Percentiles rank a stretch among this genome's conserved stretches.
phyloP scores from a whole-genome alignment of 2,329 filamentous ascomycete species.

The Dendryphion nanum region DNA sequence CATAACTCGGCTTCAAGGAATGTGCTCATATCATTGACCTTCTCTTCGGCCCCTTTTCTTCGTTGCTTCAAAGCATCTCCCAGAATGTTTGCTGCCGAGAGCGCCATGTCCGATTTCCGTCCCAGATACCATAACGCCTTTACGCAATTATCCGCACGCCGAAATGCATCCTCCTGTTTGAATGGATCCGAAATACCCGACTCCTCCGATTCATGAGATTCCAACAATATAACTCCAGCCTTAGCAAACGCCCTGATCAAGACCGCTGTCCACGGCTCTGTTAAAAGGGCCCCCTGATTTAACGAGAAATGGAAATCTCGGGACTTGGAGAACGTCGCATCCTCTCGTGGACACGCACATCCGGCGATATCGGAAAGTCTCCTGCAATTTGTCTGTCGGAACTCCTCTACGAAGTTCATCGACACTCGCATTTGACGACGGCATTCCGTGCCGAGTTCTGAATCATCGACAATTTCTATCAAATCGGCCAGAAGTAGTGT shows the following conservation, averaged over 20 bases:
- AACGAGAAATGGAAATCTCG: conserved; percentile 54
- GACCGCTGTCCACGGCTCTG: conserved; percentile 60
- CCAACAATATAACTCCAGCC: conserved; percentile 44
- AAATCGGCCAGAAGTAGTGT: conserved; percentile 56
- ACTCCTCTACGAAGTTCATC: conserved; percentile 36
- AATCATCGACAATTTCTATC: conserved; percentile 51
- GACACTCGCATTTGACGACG: conserved; percentile 24
- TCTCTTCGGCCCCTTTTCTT: conserved; percentile 20
- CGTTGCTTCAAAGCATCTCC: conserved; percentile 32
- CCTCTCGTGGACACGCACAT: conserved; percentile 41
- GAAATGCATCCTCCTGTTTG: conserved; percentile 27
- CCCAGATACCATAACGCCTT: conserved; percentile 56
- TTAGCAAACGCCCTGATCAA: conserved; percentile 55
- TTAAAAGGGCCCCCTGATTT: conserved; percentile 56
- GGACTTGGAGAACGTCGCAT: conserved; percentile 29
- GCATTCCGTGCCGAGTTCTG: conserved; percentile 20
- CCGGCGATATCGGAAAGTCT: conserved; percentile 52
- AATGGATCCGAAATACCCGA: conserved; percentile 5
- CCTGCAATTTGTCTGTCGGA: conserved; percentile 46
- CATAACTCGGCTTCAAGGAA: conserved; percentile 26
- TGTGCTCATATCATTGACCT: conserved; percentile 21
- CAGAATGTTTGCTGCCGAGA: conserved; percentile 40
- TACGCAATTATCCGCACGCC: conserved; percentile 50
- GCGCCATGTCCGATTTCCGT: conserved; percentile 55
- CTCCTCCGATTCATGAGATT: conserved; percentile 23